Base-by-base conservation (phyloP, 23 red algal genomes). In the Gracilaria caudata region DNA sequence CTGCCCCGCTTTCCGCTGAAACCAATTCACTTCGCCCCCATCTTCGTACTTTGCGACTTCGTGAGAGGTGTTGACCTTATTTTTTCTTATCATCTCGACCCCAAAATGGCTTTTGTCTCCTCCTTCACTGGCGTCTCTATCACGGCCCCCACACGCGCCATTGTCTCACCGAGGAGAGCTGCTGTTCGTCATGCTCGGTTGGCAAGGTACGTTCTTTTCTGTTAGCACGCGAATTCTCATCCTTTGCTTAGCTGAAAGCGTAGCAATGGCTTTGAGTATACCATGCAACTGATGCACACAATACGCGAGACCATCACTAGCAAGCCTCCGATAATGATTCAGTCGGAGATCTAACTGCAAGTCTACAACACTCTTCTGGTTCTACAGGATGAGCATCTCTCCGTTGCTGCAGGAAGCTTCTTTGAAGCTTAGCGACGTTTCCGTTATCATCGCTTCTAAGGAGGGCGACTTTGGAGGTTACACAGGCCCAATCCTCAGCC, bases 391-490 rank as follows among this genome's bases (percentile, higher is more conserved):
- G 85, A 59, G 53, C 51, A 55, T 89, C 38, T 72, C 54, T 43
- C 85, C 85, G 2, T 11, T 89, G 37, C 35, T 70, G 38, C 85
- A 89, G 57, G 33, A 64, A 33, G 73, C 77, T 37, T 44, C 85
- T 4, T 20, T 77, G 8, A 79, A 44, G 39, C 51, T 68, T 54
- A 60, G 37, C 72, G 85, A 89, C 2, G 36, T 55, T 41, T 49
- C 85, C 24, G 24, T 74, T 10, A 16, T 82, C 20, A 20, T 91
- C 24, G 75, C 87, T 6, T 57, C 77, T 1, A 91, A 68, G 77
- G 87, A 82, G 32, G 78, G 63, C 30, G 92, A 94, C 44, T 94
- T 89, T 43, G 92, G 92, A 38, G 92, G 92, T 56, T 94, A 94
- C 66, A 94, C 83, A 33, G 82, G 82, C 30, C 92, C 92, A n/a